phyloP scores from a whole-genome alignment of 2,329 filamentous ascomycete species.

The Rhynchosporium agropyri region DNA sequence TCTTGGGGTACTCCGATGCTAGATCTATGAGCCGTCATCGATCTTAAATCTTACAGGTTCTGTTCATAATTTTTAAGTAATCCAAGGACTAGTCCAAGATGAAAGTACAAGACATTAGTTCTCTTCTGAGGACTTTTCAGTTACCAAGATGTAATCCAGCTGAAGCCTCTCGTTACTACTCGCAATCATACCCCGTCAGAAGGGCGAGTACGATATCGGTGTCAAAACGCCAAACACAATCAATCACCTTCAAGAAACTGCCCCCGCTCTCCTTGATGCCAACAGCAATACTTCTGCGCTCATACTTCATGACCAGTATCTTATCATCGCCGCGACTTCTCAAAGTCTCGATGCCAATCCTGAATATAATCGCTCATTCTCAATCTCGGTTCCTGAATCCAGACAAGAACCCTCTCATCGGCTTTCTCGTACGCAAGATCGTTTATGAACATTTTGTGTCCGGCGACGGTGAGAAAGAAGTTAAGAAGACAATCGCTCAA shows the following conservation, averaged over 20 bases:
- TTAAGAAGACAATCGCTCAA: slow-evolving; percentile 61
- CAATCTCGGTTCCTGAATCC: slow-evolving; percentile 45
- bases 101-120: background rate
- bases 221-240: background rate
- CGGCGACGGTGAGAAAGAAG: slow-evolving; percentile 70
- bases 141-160: background rate
- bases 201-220: background rate
- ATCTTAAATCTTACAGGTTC: no score
- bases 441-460: slow-evolving; percentile 91
- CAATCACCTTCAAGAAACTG: background rate
- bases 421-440: slow-evolving; percentile 71
- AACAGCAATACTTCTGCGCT: slow-evolving; percentile 12
- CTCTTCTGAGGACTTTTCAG: background rate
- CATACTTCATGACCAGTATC: slow-evolving; percentile 14
- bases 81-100: background rate
- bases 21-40: no score
- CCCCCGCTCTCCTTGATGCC: slow-evolving; percentile 19
- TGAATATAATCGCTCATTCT: slow-evolving; percentile 12
- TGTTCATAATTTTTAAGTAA: background rate
- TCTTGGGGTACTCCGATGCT: no score
- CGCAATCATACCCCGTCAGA: slow-evolving; percentile 5
- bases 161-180: background rate
- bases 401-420: slow-evolving; percentile 71
- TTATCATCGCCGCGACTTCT: slow-evolving; percentile 20
- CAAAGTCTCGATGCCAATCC: slow-evolving; percentile 16